Percentiles rank a stretch among this genome's conserved stretches.
Conservation (phyloP, 345 rosid genomes). For the Brassica juncea region DNA sequence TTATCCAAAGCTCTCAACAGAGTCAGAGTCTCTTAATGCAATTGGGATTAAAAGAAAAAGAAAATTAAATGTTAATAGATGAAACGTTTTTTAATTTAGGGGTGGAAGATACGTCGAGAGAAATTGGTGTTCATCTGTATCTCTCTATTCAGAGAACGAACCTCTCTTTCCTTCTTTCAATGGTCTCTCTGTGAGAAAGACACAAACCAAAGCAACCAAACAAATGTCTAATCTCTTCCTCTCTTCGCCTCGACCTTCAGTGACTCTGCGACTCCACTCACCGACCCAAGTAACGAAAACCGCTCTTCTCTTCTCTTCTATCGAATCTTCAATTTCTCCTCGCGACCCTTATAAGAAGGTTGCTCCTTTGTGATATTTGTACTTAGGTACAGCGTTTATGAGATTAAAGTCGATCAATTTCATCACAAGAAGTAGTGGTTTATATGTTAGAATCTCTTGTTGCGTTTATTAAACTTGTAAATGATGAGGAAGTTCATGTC, state of each 20-base stretch:
- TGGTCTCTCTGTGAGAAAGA: not conserved
- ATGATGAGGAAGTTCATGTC: not conserved
- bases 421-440: not conserved
- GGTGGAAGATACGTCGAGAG: too few species aligned
- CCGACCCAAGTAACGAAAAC: constrained; percentile 22
- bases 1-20: too few species aligned
- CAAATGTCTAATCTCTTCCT: constrained; percentile 28
- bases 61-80: too few species aligned
- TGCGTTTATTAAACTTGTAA: too few species aligned
- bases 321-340: constrained; percentile 10
- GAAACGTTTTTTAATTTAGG: too few species aligned
- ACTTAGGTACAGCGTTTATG: constrained; percentile 1
- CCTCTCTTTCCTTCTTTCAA: not conserved
- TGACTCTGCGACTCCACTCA: constrained; percentile 24
- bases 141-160: constrained; percentile 4
- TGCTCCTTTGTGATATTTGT: not conserved
- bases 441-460: too few species aligned
- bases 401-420: not conserved
- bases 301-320: not conserved
- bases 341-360: not conserved
- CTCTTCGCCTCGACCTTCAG: constrained; percentile 24
- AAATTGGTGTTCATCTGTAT: too few species aligned
- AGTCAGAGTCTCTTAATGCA: too few species aligned
- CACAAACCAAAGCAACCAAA: not conserved
- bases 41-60: too few species aligned